These are phyloP conservation scores for Mycena filopes DNA, from an alignment of 768 basidiomycete genomes.

Conservation along the genomic window DNA sequence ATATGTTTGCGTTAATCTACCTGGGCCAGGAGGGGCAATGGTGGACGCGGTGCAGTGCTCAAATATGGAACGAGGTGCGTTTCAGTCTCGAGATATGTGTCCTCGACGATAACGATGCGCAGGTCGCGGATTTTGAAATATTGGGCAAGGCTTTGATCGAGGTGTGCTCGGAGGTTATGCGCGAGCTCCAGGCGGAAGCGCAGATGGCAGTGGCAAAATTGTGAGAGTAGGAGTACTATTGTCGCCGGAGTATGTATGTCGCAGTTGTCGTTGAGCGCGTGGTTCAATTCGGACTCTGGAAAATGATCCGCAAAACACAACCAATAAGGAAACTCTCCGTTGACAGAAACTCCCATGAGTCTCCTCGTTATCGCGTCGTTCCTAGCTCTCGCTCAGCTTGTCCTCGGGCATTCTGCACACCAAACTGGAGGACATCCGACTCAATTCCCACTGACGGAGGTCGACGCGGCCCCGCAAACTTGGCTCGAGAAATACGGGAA, in stretches of 20 bases:
- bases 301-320: neutral
- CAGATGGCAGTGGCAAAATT: neutral
- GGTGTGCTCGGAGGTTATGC: conserved; percentile 47
- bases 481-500: conserved; percentile 82
- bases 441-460: conserved; percentile 25
- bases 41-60: conserved; percentile 61
- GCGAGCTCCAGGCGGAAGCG: conserved; percentile 36
- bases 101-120: neutral
- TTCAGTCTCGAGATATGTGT: neutral
- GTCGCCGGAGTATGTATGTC: too few species aligned
- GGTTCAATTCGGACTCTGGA: neutral
- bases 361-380: conserved; percentile 3
- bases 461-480: conserved; percentile 38
- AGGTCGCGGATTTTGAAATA: conserved; percentile 57
- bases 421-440: neutral
- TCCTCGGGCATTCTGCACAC: neutral
- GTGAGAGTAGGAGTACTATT: conserved; percentile 1
- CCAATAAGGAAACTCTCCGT: conserved; percentile 15
- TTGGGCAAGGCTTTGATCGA: conserved; percentile 48
- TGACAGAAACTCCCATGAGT: conserved; percentile 19
- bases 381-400: conserved; percentile 2
- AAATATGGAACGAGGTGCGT: conserved; percentile 59
- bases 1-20: conserved; percentile 48
- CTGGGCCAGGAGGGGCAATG: conserved; percentile 50
- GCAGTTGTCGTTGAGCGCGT: too few species aligned